Conservation (phyloP, 371 early-diverging fungal genomes). For the Rhizopus delemar region DNA sequence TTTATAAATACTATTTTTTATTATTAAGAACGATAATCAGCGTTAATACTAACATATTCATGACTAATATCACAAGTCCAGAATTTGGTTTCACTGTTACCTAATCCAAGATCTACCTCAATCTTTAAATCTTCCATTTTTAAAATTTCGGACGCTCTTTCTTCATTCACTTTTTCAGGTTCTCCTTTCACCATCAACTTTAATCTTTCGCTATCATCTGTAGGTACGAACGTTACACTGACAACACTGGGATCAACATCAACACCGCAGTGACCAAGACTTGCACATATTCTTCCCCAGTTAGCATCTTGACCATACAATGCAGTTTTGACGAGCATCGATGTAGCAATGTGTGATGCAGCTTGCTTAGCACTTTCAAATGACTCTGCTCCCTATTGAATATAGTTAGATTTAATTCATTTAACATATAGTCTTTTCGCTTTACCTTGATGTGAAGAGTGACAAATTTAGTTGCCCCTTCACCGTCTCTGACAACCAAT, state of each 20-base stretch:
- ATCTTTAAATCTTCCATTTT: slow-evolving; percentile 82
- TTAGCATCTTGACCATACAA: slow-evolving; percentile 96
- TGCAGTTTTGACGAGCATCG: slow-evolving; percentile 93
- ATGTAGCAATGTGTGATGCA: slow-evolving; percentile 86
- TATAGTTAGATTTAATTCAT: neutral
- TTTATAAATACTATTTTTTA: neutral
- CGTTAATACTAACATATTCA: slow-evolving; percentile 94
- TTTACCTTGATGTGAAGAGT: slow-evolving; percentile 82
- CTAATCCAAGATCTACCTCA: slow-evolving; percentile 77
- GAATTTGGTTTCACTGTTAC: slow-evolving; percentile 75
- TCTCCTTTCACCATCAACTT: slow-evolving; percentile 81
- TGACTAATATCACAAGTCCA: slow-evolving; percentile 95
- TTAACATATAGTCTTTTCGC: neutral
- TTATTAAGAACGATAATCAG: slow-evolving; percentile 78
- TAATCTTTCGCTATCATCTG: slow-evolving; percentile 61
- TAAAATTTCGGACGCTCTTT: slow-evolving; percentile 78
- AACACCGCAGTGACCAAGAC: slow-evolving; percentile 62
- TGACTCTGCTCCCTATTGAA: slow-evolving; percentile 62
- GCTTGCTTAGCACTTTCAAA: slow-evolving; percentile 82
- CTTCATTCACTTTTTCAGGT: slow-evolving; percentile 81
- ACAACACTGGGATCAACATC: slow-evolving; percentile 71
- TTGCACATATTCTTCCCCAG: slow-evolving; percentile 85
- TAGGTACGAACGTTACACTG: slow-evolving; percentile 72
- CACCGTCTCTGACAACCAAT: slow-evolving; percentile 91
- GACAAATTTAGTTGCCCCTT: slow-evolving; percentile 96